These are phyloP conservation scores for Capsicum rhomboideum DNA, from an alignment of 257 asterid genomes.

Conservation along the genomic window DNA sequence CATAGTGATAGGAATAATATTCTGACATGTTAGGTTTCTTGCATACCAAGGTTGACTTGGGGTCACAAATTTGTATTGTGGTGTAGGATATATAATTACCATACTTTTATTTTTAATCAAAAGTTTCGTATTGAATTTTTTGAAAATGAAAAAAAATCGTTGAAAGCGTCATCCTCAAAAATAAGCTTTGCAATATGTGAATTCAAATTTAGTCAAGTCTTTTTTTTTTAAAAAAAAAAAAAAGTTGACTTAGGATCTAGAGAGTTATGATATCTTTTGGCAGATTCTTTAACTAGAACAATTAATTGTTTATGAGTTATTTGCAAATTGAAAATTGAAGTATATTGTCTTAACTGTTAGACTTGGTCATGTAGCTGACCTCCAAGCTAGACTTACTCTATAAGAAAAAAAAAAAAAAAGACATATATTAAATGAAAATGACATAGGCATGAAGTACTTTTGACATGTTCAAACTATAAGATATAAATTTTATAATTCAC, in stretches of 20 bases:
- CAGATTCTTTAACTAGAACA: not conserved
- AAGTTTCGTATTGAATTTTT: too few species aligned
- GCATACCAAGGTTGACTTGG: not conserved
- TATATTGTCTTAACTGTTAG: not conserved
- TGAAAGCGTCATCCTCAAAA: accelerated
- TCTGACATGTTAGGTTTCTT: not conserved
- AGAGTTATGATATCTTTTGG: not conserved
- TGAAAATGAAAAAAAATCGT: not conserved
- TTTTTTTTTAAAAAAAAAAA: too few species aligned
- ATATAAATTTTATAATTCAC: too few species aligned
- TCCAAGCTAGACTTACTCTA: not conserved
- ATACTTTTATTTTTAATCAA: too few species aligned
- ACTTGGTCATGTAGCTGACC: not conserved
- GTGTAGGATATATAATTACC: too few species aligned
- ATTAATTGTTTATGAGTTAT: not conserved
- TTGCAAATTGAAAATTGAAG: not conserved
- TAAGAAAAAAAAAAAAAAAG: too few species aligned
- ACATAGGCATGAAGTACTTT: not conserved
- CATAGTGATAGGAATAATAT: not conserved
- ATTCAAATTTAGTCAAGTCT: too few species aligned
- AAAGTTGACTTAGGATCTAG: not conserved
- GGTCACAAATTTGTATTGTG: not conserved
- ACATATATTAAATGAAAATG: not conserved
- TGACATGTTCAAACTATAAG: not conserved
- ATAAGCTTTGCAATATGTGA: too few species aligned